Evolutionary conservation across 140 eudicot species (phyloP), one percentile per base, ranked within the genome.

Genomic region (Oenanthe javanica): DNA sequence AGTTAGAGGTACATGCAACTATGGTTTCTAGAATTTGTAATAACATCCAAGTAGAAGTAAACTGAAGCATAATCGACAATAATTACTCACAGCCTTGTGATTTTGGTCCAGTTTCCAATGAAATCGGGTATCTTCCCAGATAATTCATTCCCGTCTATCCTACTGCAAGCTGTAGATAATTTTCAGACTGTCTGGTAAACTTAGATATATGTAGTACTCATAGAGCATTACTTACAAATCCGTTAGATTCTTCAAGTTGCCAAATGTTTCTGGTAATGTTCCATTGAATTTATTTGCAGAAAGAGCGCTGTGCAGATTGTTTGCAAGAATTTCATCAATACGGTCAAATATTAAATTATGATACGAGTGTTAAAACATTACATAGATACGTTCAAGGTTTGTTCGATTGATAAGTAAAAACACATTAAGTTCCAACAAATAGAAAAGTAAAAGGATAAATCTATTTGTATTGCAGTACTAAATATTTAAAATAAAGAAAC

Each of bases 91-190:
- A 94, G 84, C 81, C 87, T 87, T 0, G 16, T 55, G 36, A 94
- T 69, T 50, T 78, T 86, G 47, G 88, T 85, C 96, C 93, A 94
- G 84, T 88, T 90, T 69, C 98, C 97, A 42, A 94, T 94, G 43
- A 94, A 86, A 86, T 84, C 87, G 61, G 98, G 98, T 77, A 94
- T 92, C 79, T 77, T 87, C 82, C 98, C 97, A 40, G 98, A 86
- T 59, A 94, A 75, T 42, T 72, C 18, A 80, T 77, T 92, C 84
- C 98, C 98, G 76, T 89, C 96, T 63, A 94, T 84, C 89, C 97
- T 82, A 86, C 98, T 94, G 93, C 88, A 89, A 83, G 81, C 52
- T 76, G 82, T 71, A 16, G 27, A 75, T 10, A 79, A 77, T 67
- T 47, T 81, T 66, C 42, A 48, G 52, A 59, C 13, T 71, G n/a